Conservation (phyloP, 2,329 filamentous ascomycete species). For the Hymenoscyphus scutula region DNA sequence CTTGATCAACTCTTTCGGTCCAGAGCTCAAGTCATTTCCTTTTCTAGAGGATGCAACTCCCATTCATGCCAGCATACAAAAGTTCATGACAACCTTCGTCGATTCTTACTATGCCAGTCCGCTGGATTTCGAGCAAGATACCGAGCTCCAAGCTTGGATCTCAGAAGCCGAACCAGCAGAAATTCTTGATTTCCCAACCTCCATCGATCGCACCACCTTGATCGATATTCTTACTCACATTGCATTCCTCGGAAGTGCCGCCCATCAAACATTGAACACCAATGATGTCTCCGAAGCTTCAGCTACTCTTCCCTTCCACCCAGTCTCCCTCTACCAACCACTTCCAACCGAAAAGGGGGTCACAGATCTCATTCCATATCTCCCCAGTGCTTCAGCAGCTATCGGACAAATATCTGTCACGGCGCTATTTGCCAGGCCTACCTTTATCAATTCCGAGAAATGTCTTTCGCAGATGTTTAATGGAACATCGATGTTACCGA, state of each 20-base stretch:
- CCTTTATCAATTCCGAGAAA: conserved; percentile 37
- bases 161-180: conserved; percentile 40
- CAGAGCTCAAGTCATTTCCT: conserved; percentile 42
- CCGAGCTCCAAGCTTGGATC: conserved; percentile 46
- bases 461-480: conserved; percentile 44
- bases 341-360: conserved; percentile 42
- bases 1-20: conserved; percentile 41
- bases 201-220: conserved; percentile 32
- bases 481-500: conserved; percentile 36
- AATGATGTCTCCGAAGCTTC: conserved; percentile 34
- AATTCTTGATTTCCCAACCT: conserved; percentile 43
- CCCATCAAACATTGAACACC: conserved; percentile 45
- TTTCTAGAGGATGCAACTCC: conserved; percentile 44
- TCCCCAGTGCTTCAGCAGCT: conserved; percentile 37
- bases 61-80: conserved; percentile 39
- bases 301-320: conserved; percentile 42
- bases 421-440: conserved; percentile 43
- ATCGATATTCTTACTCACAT: conserved; percentile 44
- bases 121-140: conserved; percentile 37
- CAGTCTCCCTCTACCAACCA: conserved; percentile 41
- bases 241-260: conserved; percentile 39
- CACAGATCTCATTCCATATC: conserved; percentile 37
- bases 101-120: conserved; percentile 44
- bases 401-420: conserved; percentile 40
- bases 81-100: conserved; percentile 44